Conservation (phyloP, 768 basidiomycete genomes). For the Baorangia bicolor region DNA sequence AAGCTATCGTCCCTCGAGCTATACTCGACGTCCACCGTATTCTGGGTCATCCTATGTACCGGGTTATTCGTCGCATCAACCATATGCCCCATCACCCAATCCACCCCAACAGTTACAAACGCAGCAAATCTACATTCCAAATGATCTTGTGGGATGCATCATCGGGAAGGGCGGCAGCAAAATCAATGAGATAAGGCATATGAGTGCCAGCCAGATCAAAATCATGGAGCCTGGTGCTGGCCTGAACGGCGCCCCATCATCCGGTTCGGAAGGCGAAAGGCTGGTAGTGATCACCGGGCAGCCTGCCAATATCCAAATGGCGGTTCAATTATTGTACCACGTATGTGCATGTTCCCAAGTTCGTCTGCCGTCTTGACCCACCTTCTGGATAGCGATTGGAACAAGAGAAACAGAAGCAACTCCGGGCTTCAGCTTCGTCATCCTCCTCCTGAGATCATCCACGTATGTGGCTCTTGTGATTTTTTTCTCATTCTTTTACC, state of each 20-base stretch:
- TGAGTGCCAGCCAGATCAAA: slow-evolving; percentile 95
- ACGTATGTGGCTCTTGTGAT: background rate
- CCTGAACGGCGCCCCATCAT: slow-evolving; percentile 65
- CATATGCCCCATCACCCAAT: slow-evolving; percentile 52
- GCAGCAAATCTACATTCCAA: slow-evolving; percentile 98
- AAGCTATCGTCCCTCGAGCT: slow-evolving; percentile 64
- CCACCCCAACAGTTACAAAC: slow-evolving; percentile 81
- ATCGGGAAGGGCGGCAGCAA: slow-evolving; percentile 98
- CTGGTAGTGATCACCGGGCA: slow-evolving; percentile 97
- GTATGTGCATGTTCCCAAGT: slow-evolving; percentile 42
- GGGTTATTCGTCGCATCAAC: slow-evolving; percentile 50
- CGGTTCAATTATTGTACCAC: slow-evolving; percentile 87
- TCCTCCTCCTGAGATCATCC: slow-evolving; percentile 27
- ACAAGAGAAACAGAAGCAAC: slow-evolving; percentile 87
- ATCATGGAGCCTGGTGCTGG: slow-evolving; percentile 97
- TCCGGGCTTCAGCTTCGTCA: slow-evolving; percentile 37
- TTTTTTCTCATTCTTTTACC: background rate
- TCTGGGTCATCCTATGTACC: slow-evolving; percentile 69
- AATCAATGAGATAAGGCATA: slow-evolving; percentile 97
- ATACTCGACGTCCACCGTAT: slow-evolving; percentile 47
- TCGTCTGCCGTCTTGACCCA: slow-evolving; percentile 5
- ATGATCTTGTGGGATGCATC: slow-evolving; percentile 94
- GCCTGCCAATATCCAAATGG: slow-evolving; percentile 93
- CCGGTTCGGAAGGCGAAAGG: slow-evolving; percentile 82
- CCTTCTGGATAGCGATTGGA: slow-evolving; percentile 63